Evolutionary conservation across 2,329 filamentous ascomycete species (phyloP).

Genomic region (Pseudogymnoascus sp.): DNA sequence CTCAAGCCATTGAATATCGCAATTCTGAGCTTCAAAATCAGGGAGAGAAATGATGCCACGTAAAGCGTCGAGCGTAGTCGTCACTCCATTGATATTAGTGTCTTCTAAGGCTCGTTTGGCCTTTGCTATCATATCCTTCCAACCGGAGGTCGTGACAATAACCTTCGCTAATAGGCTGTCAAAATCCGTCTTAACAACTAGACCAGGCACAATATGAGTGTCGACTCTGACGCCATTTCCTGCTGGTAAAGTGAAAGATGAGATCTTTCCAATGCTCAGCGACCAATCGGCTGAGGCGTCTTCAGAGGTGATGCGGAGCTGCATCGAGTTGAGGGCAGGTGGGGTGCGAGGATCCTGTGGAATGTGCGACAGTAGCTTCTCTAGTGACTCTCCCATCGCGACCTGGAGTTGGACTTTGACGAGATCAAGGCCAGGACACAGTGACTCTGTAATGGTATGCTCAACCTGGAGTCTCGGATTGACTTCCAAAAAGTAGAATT

Average conservation of each 20-base stretch:
- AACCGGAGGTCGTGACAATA: conserved; percentile 39
- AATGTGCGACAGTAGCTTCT: conserved; percentile 26
- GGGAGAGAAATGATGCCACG: conserved; percentile 43
- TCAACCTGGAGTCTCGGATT: conserved; percentile 28
- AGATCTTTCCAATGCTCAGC: conserved; percentile 54
- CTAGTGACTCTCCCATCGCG: conserved; percentile 28
- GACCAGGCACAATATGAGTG: conserved; percentile 32
- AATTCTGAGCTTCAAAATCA: conserved; percentile 40
- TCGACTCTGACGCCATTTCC: conserved; percentile 47
- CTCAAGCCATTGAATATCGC: conserved; percentile 54
- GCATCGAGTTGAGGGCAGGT: conserved; percentile 32
- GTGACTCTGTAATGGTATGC: conserved; percentile 29
- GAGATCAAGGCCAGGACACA: conserved; percentile 30
- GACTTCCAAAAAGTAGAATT: conserved; percentile 34
- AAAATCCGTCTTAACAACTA: conserved; percentile 40
- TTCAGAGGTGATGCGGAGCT: conserved; percentile 39
- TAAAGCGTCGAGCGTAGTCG: conserved; percentile 50
- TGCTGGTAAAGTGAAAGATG: conserved; percentile 44
- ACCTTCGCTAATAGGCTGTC: conserved; percentile 42
- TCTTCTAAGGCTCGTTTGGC: conserved; percentile 49
- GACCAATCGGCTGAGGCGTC: conserved; percentile 40
- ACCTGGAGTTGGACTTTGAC: conserved; percentile 31
- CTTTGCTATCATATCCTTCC: conserved; percentile 45
- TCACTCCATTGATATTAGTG: conserved; percentile 46
- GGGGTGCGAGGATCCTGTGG: conserved; percentile 29